phyloP scores from a whole-genome alignment of 352 stramenopile species.

The Albugo candida region DNA sequence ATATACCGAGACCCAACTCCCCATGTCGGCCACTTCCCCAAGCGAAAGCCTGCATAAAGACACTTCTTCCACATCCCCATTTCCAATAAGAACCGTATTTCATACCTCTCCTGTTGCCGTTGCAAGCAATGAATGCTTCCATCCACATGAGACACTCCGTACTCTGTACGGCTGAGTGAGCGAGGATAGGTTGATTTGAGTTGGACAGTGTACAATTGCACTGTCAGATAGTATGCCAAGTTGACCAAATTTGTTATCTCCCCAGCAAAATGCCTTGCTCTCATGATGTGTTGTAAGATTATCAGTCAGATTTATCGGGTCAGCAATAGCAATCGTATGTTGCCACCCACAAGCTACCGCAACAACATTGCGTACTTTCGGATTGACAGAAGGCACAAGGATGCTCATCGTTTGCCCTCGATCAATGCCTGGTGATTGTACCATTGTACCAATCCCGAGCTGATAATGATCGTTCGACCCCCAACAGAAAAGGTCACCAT shows the following conservation, averaged over 20 bases:
- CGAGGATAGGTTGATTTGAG: conserved; percentile 15
- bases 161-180: conserved; percentile 8
- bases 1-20: conserved; percentile 36
- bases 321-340: conserved; percentile 28
- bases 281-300: conserved; percentile 6
- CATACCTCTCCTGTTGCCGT: conserved; percentile 4
- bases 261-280: conserved; percentile 25
- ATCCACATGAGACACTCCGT: conserved; percentile 31
- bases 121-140: conserved; percentile 60
- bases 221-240: not conserved
- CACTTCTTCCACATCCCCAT: too few species aligned
- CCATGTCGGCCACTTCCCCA: conserved; percentile 55
- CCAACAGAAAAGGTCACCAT: conserved; percentile 38
- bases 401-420: not conserved
- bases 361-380: not conserved
- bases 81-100: too few species aligned
- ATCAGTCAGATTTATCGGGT: not conserved
- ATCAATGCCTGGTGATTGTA: not conserved
- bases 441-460: conserved; percentile 6
- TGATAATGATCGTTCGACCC: conserved; percentile 40
- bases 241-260: conserved; percentile 25
- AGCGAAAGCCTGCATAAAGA: conserved; percentile 25
- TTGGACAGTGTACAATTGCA: conserved; percentile 5
- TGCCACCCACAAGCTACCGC: conserved; percentile 55
- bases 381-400: not conserved